phyloP scores from a whole-genome alignment of 768 basidiomycete species.

The Hydnomerulius pinastri region DNA sequence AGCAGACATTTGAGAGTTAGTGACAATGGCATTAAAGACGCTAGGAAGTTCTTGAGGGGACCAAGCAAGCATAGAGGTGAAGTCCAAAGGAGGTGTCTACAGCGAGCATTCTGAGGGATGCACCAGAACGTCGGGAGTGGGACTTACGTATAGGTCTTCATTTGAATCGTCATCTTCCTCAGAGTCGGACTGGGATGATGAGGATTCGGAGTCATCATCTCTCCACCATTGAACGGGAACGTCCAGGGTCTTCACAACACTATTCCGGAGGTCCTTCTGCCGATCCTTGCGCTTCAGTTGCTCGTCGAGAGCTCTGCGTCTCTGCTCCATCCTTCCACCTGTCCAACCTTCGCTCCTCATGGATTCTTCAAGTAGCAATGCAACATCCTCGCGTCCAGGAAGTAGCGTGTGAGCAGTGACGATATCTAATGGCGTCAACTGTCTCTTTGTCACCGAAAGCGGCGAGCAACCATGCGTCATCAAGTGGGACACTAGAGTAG shows the following conservation, averaged over 20 bases:
- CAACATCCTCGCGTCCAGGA: conserved; percentile 83
- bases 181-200: conserved; percentile 46
- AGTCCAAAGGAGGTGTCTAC: conserved; percentile 75
- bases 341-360: conserved; percentile 87
- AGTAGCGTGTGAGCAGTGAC: conserved; percentile 81
- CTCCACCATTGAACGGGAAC: conserved; percentile 70
- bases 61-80: conserved; percentile 91
- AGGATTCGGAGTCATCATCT: conserved; percentile 43
- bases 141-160: conserved; percentile 50
- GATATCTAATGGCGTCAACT: conserved; percentile 86
- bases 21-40: conserved; percentile 82
- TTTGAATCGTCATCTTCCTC: conserved; percentile 54
- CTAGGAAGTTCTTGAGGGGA: conserved; percentile 75
- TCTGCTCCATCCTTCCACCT: conserved; percentile 73
- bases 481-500: conserved; percentile 88
- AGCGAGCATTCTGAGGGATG: conserved; percentile 8
- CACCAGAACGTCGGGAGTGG: neutral
- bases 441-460: conserved; percentile 71
- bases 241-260: conserved; percentile 57
- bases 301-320: conserved; percentile 60
- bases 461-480: conserved; percentile 92
- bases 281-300: conserved; percentile 53
- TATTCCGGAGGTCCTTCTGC: conserved; percentile 57
- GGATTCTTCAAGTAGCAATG: conserved; percentile 83
- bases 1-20: conserved; percentile 68